Base-by-base conservation (phyloP, 208 protist species). In the Leishmania amazonensis region DNA sequence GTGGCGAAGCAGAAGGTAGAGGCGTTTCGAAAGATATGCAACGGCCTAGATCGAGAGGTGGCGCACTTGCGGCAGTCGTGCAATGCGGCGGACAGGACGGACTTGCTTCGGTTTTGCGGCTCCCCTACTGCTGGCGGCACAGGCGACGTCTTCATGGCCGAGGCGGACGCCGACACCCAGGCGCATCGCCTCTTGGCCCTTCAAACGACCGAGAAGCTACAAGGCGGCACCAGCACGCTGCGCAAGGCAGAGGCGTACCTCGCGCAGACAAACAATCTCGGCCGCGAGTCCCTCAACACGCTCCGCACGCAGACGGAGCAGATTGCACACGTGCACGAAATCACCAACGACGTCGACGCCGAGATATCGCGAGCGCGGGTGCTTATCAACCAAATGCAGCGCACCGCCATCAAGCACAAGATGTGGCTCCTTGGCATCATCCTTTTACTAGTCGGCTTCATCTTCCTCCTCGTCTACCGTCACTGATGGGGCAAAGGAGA, bases 321-420 rank as follows among this genome's bases (percentile, higher is more conserved):
- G 75, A 93, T 97, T n/a, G 38, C 57, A 6, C 81, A 86, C 67
- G 89, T 95, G 35, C 85, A 87, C 47, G 81, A 88, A 11, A 90
- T 78, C 11, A 88, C 88, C 17, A 76, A 90, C 73, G 87, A 94
- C 11, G 89, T 93, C 15, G 93, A 95, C 75, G 87, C 77, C 24
- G 92, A 95, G 78, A 70, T 97, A 15, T 85, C 87, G n/a, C 85
- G 88, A 11, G 82, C 91, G 38, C 87, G 87, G 45, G 81, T 83
- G 47, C 49, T 97, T 17, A 76, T 97, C 38, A 83, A 84, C 65
- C 82, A 86, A n/a, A 97, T 97, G 92, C 94, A 94, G 57, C 83
- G 85, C 35, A 93, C 89, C 8, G 92, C 89, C 47, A 68, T 88
- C 11, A 90, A 91, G 74, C 84, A 95, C 80, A 96, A 94, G 75